A percentile compares a stretch with the other conserved stretches of the same genome.
Conservation (phyloP, 805 yeast species). For the Candida fluviatilis region DNA sequence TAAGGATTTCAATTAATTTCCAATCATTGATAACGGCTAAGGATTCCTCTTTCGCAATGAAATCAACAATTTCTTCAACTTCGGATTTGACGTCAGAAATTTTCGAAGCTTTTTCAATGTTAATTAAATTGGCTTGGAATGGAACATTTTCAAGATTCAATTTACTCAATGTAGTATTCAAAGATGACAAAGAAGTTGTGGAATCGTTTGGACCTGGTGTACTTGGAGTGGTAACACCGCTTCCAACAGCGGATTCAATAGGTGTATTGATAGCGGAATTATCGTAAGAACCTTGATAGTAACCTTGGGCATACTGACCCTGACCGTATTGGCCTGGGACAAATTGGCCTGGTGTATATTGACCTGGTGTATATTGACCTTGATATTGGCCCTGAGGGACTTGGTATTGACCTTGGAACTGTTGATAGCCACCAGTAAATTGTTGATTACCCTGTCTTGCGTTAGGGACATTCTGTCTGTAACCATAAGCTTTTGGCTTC, state of each 20-base stretch:
- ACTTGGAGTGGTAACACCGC: slow-evolving; percentile 34
- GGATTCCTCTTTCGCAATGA: slow-evolving; percentile 40
- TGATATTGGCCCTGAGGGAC: slow-evolving; percentile 1
- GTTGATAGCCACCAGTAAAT: neutral
- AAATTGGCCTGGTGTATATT: slow-evolving; percentile 2
- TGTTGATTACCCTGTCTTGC: neutral
- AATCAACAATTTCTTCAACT: slow-evolving; percentile 50
- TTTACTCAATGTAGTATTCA: slow-evolving; percentile 66
- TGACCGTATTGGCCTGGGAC: slow-evolving; percentile 11
- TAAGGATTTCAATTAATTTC: slow-evolving; percentile 59
- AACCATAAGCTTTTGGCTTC: slow-evolving; percentile 29
- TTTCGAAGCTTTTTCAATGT: slow-evolving; percentile 48
- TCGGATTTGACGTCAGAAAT: slow-evolving; percentile 53
- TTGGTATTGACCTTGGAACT: neutral
- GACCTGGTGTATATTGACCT: slow-evolving; percentile 2
- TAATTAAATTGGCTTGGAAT: slow-evolving; percentile 51
- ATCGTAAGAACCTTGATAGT: slow-evolving; percentile 7
- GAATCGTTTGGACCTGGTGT: slow-evolving; percentile 42
- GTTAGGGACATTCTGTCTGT: slow-evolving; percentile 12
- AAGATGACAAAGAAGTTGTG: slow-evolving; percentile 67
- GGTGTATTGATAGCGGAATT: slow-evolving; percentile 16
- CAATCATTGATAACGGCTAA: slow-evolving; percentile 51
- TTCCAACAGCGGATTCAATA: slow-evolving; percentile 25
- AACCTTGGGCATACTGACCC: slow-evolving; percentile 8
- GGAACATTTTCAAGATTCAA: slow-evolving; percentile 57